Conservation (phyloP, 169 alveolate species). For the Eimeria maxima region DNA sequence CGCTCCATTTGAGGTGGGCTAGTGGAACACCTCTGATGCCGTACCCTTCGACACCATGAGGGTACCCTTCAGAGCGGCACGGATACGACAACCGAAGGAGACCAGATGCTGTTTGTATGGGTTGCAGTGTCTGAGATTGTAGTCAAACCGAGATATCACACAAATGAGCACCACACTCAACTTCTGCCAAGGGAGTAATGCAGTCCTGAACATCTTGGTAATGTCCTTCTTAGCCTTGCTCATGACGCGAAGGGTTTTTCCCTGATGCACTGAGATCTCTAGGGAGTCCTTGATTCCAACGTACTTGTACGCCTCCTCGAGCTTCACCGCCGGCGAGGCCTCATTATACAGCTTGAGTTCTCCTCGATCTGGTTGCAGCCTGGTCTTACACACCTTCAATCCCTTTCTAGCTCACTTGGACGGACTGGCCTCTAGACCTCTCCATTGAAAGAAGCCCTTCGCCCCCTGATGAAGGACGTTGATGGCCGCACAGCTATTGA, state of each 20-base stretch:
- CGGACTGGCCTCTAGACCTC: not conserved
- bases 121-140: not conserved
- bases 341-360: too few relatives aligned
- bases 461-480: not conserved
- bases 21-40: not conserved
- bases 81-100: not conserved
- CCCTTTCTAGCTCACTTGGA: not conserved
- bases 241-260: not conserved
- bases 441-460: not conserved
- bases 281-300: not conserved
- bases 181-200: not conserved
- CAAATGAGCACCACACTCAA: not conserved
- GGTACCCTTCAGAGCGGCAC: not conserved
- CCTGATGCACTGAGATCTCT: not conserved
- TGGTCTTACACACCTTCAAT: too few relatives aligned
- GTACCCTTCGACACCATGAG: not conserved
- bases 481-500: not conserved
- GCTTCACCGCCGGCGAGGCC: too few relatives aligned
- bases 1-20: not conserved
- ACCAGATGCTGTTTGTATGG: not conserved
- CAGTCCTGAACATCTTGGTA: not conserved
- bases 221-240: not conserved
- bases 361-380: not conserved
- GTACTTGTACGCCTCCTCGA: not conserved
- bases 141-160: not conserved